Base-by-base conservation (phyloP, 441 rosid species). In the Erodium moschatum region DNA sequence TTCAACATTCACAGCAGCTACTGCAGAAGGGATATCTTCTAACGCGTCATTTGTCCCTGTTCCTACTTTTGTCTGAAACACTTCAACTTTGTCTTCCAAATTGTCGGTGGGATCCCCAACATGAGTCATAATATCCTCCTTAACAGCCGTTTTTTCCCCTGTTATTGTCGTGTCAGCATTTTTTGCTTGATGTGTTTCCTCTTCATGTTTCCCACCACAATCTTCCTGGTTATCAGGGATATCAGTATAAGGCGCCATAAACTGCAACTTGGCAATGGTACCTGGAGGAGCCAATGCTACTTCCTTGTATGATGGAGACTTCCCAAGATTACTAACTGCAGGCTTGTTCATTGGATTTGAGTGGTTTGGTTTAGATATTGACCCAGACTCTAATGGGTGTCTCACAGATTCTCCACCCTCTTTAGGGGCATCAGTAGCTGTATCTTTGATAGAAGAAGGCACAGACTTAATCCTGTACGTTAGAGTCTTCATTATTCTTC, bases 281-380 rank as follows among this genome's bases (percentile, higher is more conserved):
- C 99, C 97, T 31, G 96, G 99, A 64, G 95, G 97, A 64, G 98
- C 98, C 81, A 92, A 74, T 67, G 99, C 99, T 78, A 95, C 99
- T 85, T 95, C 99, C 78, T 95, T 95, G 80, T 95, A 95, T 77
- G 99, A 90, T 82, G 92, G 90, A 63, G 85, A 81, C 77, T 88
- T 95, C 76, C 99, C 99, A 29, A 63, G 42, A 6, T 8, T 63
- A 27, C 72, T 76, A 64, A 86, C 86, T 70, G 89, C 89, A 72
- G 85, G 86, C 74, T 81, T 85, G 70, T 82, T 85, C 72, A 87
- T 77, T 40, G 94, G 83, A 79, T 82, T 82, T 8, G 27, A 13
- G 66, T 63, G 35, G 66, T 63, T 63, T 63, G 42, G 66, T 67
- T 65, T 56, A 15, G 19, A 50, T 65, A 40, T 50, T 63, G 20